Base-by-base conservation (phyloP, 2,329 filamentous ascomycete genomes). In the Botrytis pseudocinerea region DNA sequence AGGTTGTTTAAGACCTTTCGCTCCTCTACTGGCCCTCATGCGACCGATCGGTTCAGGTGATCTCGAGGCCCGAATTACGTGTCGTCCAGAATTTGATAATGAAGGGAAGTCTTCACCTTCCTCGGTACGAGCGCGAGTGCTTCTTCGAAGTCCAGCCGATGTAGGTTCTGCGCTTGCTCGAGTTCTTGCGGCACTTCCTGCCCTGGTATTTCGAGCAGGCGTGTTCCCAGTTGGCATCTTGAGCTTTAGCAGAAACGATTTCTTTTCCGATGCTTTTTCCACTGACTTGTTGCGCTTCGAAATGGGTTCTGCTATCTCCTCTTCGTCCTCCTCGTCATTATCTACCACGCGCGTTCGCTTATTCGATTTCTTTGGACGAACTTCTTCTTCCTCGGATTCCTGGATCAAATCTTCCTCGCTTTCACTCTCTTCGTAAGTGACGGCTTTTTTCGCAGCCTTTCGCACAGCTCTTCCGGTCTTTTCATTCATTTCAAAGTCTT, bases 11-110 rank as follows among this genome's bases (percentile, higher is more conserved):
- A 79, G 51, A 6, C 78, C 78, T 69, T 81, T 82, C n/a, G 74
- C 44, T n/a, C 78, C 80, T 74, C 79, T 75, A 40, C 73, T 77
- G 4, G 75, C 62, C 74, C 79, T 76, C n/a, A 38, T 18, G 66
- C 78, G 84, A 22, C 81, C 78, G 28, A 83, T 79, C 4, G 85
- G 79, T 75, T 91, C 89, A 0, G 89, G 89, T 76, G 87, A 90
- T 71, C 83, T 83, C 42, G 87, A 87, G 28, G 82, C 82, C 57
- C 86, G 83, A 44, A 85, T 82, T 2, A 83, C 85, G 75, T 91
- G 89, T 73, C 84, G 85, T n/a, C 89, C 89, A 12, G 89, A 91
- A 76, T 84, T 87, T 9, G 89, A 87, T 22, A 91, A 82, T 77
- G 90, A 88, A 7, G 90, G 80, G 10, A 90, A 84, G 61, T 89